Percentiles rank a stretch among this genome's conserved stretches.
Evolutionary conservation across 1,284 basidiomycete species (phyloP).

Genomic region (Pisolithus thermaeus): DNA sequence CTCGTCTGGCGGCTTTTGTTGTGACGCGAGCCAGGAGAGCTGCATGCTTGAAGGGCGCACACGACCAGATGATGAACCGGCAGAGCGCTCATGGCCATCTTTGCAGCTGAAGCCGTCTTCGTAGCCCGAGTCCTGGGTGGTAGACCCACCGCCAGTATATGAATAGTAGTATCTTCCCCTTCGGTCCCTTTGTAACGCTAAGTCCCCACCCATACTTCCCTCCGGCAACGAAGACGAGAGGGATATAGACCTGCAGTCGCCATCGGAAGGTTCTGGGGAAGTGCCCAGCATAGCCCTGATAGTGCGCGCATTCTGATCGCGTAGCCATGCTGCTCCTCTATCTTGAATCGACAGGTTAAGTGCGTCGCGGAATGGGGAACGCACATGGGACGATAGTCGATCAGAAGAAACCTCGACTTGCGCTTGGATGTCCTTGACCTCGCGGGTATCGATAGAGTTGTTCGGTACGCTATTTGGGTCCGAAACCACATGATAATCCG

Average conservation of each 20-base stretch:
- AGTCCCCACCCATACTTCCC: conserved; percentile 45
- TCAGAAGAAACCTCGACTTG: conserved; percentile 34
- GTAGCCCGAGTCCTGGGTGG: conserved; percentile 46
- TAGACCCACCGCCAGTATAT: conserved; percentile 51
- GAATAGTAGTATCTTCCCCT: conserved; percentile 72
- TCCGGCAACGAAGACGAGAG: conserved; percentile 23
- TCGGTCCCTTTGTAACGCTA: conserved; percentile 59
- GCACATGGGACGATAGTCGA: conserved; percentile 3
- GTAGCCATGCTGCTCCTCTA: conserved; percentile 74
- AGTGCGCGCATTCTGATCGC: conserved; percentile 68
- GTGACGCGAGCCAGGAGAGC: conserved; percentile 52
- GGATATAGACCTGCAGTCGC: conserved; percentile 44
- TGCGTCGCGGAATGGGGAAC: conserved; percentile 34
- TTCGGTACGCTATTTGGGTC: conserved; percentile 25
- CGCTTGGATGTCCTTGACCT: conserved; percentile 45
- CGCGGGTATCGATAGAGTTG: conserved; percentile 49
- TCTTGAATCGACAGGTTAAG: conserved; percentile 45
- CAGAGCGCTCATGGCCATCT: conserved; percentile 25
- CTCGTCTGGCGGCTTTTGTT: conserved; percentile 31
- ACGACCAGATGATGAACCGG: conserved; percentile 18
- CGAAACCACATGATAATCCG: conserved; percentile 25
- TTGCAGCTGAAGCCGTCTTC: conserved; percentile 40
- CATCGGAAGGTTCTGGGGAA: conserved; percentile 53
- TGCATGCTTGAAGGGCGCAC: conserved; percentile 59
- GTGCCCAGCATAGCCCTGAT: conserved; percentile 57